These are phyloP conservation scores for Phylloporus scabripes DNA, from an alignment of 768 basidiomycete genomes.

Conservation along the genomic window DNA sequence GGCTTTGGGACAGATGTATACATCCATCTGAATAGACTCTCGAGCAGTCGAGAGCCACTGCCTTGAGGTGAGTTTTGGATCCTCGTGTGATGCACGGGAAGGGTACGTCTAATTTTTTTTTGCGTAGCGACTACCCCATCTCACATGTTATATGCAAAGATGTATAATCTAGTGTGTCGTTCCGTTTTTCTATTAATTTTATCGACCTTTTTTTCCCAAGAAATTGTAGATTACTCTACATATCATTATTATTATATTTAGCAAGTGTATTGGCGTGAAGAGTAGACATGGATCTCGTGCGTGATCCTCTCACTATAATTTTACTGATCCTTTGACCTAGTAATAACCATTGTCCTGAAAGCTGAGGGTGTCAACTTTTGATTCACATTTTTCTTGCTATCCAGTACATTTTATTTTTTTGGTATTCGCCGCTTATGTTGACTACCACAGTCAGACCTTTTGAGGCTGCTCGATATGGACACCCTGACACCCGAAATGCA, in stretches of 20 bases:
- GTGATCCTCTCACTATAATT: neutral
- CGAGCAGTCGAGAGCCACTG: constrained; percentile 76
- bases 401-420: neutral
- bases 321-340: neutral
- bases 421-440: neutral
- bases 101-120: too few relatives aligned
- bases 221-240: constrained; percentile 3
- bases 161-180: too few relatives aligned
- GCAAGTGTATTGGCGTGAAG: neutral
- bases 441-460: neutral
- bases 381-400: neutral
- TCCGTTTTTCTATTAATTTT: neutral
- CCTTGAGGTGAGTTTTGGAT: constrained; percentile 27
- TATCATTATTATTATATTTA: constrained; percentile 2
- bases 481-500: neutral
- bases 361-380: too few relatives aligned
- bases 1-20: constrained; percentile 94
- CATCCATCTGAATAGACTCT: constrained; percentile 83
- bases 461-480: neutral
- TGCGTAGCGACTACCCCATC: too few relatives aligned
- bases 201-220: neutral
- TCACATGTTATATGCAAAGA: too few relatives aligned
- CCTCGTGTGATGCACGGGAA: too few relatives aligned
- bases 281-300: neutral
- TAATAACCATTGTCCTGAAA: neutral